A percentile compares a stretch with the other conserved stretches of the same genome.
These are phyloP conservation scores for Gracilariopsis chorda DNA, from an alignment of 23 red algal species.

Conservation along the genomic window DNA sequence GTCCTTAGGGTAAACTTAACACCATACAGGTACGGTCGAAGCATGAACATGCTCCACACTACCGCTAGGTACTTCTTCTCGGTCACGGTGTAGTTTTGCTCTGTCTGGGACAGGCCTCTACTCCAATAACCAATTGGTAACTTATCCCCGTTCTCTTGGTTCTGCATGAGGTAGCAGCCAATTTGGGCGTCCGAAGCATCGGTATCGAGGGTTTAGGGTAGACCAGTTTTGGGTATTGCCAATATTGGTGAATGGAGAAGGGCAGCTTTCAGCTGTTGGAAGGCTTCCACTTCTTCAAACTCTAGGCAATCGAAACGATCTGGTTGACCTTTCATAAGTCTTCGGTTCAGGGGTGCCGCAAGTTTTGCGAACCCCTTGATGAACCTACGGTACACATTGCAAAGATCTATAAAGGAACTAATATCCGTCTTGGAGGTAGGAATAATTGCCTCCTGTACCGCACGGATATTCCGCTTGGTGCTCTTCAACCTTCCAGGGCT, in stretches of 20 bases:
- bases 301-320: background rate
- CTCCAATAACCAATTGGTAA: conserved; percentile 35
- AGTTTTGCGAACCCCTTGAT: background rate
- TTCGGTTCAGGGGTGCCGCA: background rate
- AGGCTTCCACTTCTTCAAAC: background rate
- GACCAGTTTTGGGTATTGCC: background rate
- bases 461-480: background rate
- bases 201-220: background rate
- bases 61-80: conserved; percentile 31
- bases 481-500: background rate
- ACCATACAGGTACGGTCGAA: conserved; percentile 10
- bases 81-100: background rate
- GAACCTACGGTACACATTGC: no score
- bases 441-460: background rate
- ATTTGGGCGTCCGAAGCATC: background rate
- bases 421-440: background rate
- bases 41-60: conserved; percentile 20
- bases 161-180: conserved; percentile 21
- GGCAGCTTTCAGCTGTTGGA: conserved; percentile 12
- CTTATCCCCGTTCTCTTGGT: background rate
- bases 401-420: conserved; percentile 4
- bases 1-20: conserved; percentile 11
- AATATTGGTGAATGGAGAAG: background rate
- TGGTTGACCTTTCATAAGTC: background rate
- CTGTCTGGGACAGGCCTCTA: background rate